phyloP scores from a whole-genome alignment of 805 yeast species.

The Metschnikowia proteae region DNA sequence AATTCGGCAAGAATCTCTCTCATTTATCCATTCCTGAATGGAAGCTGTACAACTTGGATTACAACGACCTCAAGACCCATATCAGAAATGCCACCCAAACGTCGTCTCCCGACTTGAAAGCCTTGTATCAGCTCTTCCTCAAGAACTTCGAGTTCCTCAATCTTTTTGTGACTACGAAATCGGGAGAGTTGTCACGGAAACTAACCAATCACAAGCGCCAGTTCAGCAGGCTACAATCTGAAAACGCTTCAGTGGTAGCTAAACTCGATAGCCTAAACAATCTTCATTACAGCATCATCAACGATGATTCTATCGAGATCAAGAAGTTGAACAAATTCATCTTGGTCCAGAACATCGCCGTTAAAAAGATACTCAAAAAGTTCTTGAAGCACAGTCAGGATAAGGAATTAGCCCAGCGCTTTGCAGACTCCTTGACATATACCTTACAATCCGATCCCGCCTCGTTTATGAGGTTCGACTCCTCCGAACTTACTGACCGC shows the following conservation, averaged over 20 bases:
- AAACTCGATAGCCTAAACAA: conserved; percentile 23
- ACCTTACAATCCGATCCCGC: conserved; percentile 41
- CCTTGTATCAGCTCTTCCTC: conserved; percentile 37
- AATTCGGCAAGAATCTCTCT: conserved; percentile 75
- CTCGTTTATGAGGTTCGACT: conserved; percentile 59
- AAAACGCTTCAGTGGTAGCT: conserved; percentile 8
- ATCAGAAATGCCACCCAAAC: conserved; percentile 56
- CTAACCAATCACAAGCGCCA: conserved; percentile 30
- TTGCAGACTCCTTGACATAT: conserved; percentile 34
- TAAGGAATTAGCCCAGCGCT: conserved; percentile 18
- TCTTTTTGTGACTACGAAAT: conserved; percentile 62
- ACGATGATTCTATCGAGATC: conserved; percentile 41
- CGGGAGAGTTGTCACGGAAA: conserved; percentile 59
- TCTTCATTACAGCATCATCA: conserved; percentile 35
- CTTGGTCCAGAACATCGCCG: conserved; percentile 67
- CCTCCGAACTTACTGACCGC: conserved; percentile 58
- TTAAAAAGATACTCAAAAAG: conserved; percentile 71
- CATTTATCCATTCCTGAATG: conserved; percentile 84
- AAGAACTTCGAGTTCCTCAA: conserved; percentile 60
- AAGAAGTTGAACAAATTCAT: conserved; percentile 69
- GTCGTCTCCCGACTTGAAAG: conserved; percentile 28
- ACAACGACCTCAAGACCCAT: conserved; percentile 66
- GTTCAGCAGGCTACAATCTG: conserved; percentile 10
- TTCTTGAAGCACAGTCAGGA: conserved; percentile 45
- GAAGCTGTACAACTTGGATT: conserved; percentile 79